phyloP scores from a whole-genome alignment of 2,329 filamentous ascomycete genomes.

The Mycosphaerella arachidis region DNA sequence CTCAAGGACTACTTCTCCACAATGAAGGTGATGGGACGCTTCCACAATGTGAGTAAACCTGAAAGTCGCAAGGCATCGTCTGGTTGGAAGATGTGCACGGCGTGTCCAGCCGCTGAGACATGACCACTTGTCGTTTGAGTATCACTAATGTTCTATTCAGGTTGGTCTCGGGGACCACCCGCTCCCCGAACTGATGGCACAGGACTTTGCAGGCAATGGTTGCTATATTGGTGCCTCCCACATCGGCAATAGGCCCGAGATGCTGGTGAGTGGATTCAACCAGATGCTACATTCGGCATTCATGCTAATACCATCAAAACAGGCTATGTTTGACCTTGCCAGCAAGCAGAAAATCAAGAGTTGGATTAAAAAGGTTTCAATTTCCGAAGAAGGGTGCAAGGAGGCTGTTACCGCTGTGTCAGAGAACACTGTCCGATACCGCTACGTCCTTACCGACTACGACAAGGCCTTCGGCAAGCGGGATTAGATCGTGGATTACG shows the following conservation, averaged over 20 bases:
- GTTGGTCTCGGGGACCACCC: constrained; percentile 73
- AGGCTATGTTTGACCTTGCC: constrained; percentile 49
- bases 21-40: constrained; percentile 75
- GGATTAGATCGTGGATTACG: constrained; percentile 19
- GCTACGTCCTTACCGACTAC: constrained; percentile 65
- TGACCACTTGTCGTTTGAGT: too few relatives aligned
- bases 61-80: constrained; percentile 65
- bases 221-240: constrained; percentile 50
- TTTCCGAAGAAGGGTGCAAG: constrained; percentile 65
- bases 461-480: constrained; percentile 62
- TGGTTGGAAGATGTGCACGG: constrained; percentile 41
- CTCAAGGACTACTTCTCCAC: constrained; percentile 64
- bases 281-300: background rate
- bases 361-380: constrained; percentile 63
- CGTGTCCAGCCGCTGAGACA: too few relatives aligned
- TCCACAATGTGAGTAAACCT: constrained; percentile 64
- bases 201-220: constrained; percentile 71
- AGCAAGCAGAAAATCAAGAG: constrained; percentile 49
- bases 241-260: constrained; percentile 45
- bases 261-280: constrained; percentile 33
- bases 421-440: constrained; percentile 66
- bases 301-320: constrained; percentile 41
- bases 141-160: too few relatives aligned
- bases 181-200: constrained; percentile 57
- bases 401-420: constrained; percentile 63